A percentile compares a stretch with the other conserved stretches of the same genome.
Evolutionary conservation across 352 stramenopile species (phyloP).

Genomic region (Phytophthora lateralis): DNA sequence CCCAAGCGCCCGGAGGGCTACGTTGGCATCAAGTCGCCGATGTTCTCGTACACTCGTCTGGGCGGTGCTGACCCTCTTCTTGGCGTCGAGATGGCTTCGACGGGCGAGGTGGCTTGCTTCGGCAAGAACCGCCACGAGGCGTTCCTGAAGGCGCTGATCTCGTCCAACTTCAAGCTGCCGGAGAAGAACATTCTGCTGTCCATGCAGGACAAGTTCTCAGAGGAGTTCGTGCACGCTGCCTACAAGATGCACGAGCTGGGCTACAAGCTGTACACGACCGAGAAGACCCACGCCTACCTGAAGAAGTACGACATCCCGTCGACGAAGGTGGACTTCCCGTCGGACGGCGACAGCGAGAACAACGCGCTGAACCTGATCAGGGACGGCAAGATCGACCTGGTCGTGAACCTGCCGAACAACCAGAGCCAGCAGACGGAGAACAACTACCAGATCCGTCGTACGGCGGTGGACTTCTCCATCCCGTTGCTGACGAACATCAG

Average conservation of each 20-base stretch:
- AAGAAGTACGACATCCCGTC: conserved; percentile 89
- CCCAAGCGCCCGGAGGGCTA: conserved; percentile 96
- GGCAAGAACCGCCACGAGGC: conserved; percentile 96
- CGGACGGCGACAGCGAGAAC: conserved; percentile 64
- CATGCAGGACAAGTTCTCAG: conserved; percentile 94
- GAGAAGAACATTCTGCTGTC: conserved; percentile 91
- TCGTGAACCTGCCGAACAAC: conserved; percentile 93
- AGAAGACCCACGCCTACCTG: conserved; percentile 92
- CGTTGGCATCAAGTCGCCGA: conserved; percentile 90
- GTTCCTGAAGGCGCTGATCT: conserved; percentile 94
- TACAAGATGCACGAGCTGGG: conserved; percentile 96
- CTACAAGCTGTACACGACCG: conserved; percentile 95
- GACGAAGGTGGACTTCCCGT: conserved; percentile 84
- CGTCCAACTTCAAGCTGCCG: conserved; percentile 83
- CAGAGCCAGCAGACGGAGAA: conserved; percentile 90
- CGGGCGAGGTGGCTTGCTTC: conserved; percentile 98
- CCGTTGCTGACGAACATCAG: conserved; percentile 92
- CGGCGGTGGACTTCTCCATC: conserved; percentile 93
- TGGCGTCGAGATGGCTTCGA: conserved; percentile 98
- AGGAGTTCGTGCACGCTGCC: conserved; percentile 95
- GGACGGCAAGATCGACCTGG: conserved; percentile 94
- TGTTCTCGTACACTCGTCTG: conserved; percentile 98
- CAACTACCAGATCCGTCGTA: conserved; percentile 94
- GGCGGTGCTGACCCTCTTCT: conserved; percentile 93
- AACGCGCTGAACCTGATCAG: conserved; percentile 93